Base-by-base conservation (phyloP, 257 asterid genomes). In the Solanum etuberosum region DNA sequence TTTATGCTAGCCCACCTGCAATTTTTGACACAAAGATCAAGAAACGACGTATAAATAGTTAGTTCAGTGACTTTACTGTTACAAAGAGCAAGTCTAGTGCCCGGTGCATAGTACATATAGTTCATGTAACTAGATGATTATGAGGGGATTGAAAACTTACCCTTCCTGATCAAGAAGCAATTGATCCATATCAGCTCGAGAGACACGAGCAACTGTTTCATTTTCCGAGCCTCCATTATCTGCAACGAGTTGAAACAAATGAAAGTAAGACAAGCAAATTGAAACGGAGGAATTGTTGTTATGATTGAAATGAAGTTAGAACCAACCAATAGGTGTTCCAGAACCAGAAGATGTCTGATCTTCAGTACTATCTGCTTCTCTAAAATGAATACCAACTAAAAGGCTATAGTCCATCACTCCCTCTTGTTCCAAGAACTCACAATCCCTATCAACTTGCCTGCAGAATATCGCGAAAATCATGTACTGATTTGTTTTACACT, bases 1-100 rank as follows among this genome's bases (percentile, higher is more conserved):
- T 88, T 90, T 89, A 97, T 95, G 89, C 97, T 95, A 59, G 96
- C 92, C 98, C 98, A 95, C 90, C 98, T 95, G 90, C 57, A 74
- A 23, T 68, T 46, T 65, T 61, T 23, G 18, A 59, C 9, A n/a
- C 35, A 51, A 4, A 29, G 6, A 63, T 40, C 59, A 78, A 25
- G 63, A 78, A 42, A 40, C 13, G 25, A 40, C 31, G 3, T 35
- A 37, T 4, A 65, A 31, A 70, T 68, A 34, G 25, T 48, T n/a
- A 20, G 51, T 34, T 72, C 6, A 20, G 46, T 72, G 81, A 34
- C 5, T 34, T 72, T 5, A 72, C 29, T 9, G 29, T 34, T 31
- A 15, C 40, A 31, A 70, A 70, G n/a, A 31, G 78, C 20, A 32
- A 32, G 78, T 70, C 10, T 70, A 70, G 77, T 14, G 11, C 65